These are phyloP conservation scores for Salix udensis DNA, from an alignment of 345 rosid species.

Conservation along the genomic window DNA sequence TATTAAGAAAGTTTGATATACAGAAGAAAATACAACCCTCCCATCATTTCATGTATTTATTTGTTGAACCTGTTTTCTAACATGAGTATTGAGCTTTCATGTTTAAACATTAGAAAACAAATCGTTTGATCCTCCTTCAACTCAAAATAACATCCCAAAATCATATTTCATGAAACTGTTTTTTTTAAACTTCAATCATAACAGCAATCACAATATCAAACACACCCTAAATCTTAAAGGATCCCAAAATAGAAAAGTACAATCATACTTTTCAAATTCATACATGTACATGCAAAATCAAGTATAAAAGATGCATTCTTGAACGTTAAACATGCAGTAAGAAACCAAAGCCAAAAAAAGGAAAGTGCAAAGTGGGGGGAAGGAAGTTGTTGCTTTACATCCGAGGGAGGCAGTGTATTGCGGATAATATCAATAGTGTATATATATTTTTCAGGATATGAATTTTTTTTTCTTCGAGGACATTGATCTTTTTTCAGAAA, in stretches of 20 bases:
- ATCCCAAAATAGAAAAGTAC: background rate
- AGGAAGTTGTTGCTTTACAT: slow-evolving; percentile 37
- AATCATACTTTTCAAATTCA: background rate
- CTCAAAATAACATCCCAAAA: background rate
- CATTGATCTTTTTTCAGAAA: no score
- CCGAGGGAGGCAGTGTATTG: slow-evolving; percentile 86
- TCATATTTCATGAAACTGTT: background rate
- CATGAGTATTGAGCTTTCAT: background rate
- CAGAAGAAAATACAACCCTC: background rate
- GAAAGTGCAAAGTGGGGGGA: background rate
- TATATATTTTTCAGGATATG: no score
- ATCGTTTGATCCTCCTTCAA: background rate
- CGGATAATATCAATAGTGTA: slow-evolving; percentile 19
- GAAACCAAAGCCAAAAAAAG: background rate
- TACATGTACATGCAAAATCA: background rate
- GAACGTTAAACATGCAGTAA: background rate
- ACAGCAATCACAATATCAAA: no score
- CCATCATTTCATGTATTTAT: background rate
- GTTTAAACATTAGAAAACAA: no score
- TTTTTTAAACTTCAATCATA: no score
- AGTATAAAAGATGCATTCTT: background rate
- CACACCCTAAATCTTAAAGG: background rate
- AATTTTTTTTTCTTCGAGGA: no score
- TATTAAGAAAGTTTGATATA: background rate
- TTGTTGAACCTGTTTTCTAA: background rate